Evolutionary conservation across 2,329 filamentous ascomycete species (phyloP).

Genomic region (Fusarium paranaense): DNA sequence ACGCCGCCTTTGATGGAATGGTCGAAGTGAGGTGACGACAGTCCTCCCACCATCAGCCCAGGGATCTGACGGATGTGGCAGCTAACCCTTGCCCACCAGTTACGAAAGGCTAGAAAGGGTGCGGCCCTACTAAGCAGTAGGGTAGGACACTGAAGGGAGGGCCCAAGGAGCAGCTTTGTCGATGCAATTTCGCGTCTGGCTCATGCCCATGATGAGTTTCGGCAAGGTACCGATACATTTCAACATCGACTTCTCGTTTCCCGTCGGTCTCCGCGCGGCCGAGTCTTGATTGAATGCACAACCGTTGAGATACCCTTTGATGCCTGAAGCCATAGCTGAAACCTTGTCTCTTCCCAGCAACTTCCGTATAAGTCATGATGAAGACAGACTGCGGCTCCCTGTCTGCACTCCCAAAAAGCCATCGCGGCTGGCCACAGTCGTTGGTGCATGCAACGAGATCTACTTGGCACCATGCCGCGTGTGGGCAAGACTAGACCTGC

Average conservation of each 20-base stretch:
- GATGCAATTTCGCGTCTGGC: conserved; percentile 42
- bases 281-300: conserved; percentile 17
- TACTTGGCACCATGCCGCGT: conserved; percentile 37
- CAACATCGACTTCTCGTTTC: conserved; percentile 27
- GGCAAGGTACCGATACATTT: conserved; percentile 42
- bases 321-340: conserved; percentile 22
- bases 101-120: conserved; percentile 23
- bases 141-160: conserved; percentile 9
- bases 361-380: conserved; percentile 14
- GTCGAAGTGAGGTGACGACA: conserved; percentile 39
- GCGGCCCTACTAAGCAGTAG: conserved; percentile 7
- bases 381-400: conserved; percentile 35
- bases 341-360: conserved; percentile 9
- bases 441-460: conserved; percentile 38
- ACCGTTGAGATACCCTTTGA: conserved; percentile 27
- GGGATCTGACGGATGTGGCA: conserved; percentile 20
- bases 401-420: conserved; percentile 21
- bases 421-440: conserved; percentile 29
- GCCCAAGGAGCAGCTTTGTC: conserved; percentile 15
- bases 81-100: conserved; percentile 23
- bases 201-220: conserved; percentile 28
- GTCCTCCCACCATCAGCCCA: conserved; percentile 22
- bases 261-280: conserved; percentile 39
- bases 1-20: conserved; percentile 9
- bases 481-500: conserved; percentile 26